These are phyloP conservation scores for Monosporascus sp. DNA, from an alignment of 2,329 filamentous ascomycete genomes.

Conservation along the genomic window DNA sequence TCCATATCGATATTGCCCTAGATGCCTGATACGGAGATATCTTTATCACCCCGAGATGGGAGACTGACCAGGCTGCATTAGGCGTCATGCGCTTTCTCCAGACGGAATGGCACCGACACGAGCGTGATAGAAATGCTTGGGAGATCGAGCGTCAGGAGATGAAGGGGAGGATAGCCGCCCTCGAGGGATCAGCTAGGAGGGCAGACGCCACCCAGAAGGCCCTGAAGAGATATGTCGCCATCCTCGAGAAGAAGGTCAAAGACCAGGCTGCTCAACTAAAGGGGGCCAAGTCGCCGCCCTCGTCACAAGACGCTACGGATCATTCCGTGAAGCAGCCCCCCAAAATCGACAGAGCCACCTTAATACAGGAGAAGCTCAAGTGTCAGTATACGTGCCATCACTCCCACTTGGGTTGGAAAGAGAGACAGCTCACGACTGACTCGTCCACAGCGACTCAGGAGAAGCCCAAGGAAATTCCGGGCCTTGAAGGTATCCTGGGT, in stretches of 20 bases:
- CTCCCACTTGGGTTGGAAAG: neutral
- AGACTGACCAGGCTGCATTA: conserved; percentile 27
- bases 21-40: too few species aligned
- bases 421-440: conserved; percentile 5
- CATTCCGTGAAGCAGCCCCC: conserved; percentile 38
- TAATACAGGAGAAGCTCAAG: conserved; percentile 52
- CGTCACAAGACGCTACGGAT: conserved; percentile 36
- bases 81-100: conserved; percentile 99
- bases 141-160: conserved; percentile 99
- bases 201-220: conserved; percentile 85
- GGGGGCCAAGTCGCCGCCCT: conserved; percentile 32
- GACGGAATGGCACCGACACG: conserved; percentile 97
- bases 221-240: conserved; percentile 80
- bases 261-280: conserved; percentile 72
- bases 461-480: conserved; percentile 34
- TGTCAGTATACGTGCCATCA: conserved; percentile 34
- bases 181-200: conserved; percentile 84
- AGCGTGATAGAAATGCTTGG: conserved; percentile 96
- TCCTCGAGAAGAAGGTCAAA: conserved; percentile 83
- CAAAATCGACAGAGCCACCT: conserved; percentile 39
- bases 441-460: conserved; percentile 34
- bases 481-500: conserved; percentile 34
- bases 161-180: conserved; percentile 91
- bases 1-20: neutral
- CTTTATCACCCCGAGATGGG: conserved; percentile 1